Percentiles rank a stretch among this genome's conserved stretches.
Conservation (phyloP, 106 monocot species). For the Phalaenopsis equestris region DNA sequence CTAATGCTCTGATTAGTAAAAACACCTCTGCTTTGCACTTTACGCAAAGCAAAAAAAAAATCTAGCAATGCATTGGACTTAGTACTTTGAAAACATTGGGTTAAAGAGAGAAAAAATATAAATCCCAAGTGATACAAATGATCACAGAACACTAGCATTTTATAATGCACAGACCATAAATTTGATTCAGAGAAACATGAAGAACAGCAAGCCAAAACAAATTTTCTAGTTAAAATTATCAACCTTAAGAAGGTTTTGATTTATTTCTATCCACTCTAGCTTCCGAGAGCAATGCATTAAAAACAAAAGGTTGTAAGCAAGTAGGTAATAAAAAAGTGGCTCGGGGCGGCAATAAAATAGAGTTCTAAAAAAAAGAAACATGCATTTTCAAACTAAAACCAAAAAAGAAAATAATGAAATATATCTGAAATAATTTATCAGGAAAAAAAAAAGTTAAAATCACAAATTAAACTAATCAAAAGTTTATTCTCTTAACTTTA, state of each 20-base stretch:
- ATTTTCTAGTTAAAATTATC: background rate
- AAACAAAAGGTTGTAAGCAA: background rate
- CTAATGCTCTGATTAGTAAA: no score
- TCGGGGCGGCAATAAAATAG: background rate
- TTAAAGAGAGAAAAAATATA: no score
- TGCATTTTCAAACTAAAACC: background rate
- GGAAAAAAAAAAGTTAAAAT: background rate
- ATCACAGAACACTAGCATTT: background rate
- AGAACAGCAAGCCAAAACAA: background rate
- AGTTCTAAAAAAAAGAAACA: background rate
- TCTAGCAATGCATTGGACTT: no score
- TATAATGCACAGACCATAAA: background rate
- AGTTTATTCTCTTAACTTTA: background rate
- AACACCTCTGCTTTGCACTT: no score
- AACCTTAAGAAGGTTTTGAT: background rate
- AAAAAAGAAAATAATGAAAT: background rate
- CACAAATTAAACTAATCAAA: background rate
- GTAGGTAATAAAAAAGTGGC: background rate
- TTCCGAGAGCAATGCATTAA: background rate
- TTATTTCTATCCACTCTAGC: background rate
- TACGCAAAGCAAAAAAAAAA: no score
- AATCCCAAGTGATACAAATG: background rate
- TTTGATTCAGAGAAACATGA: background rate
- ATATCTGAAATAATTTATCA: background rate
- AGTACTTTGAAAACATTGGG: no score